Evolutionary conservation across 2,329 filamentous ascomycete species (phyloP).

Genomic region (Helminthosporium solani): DNA sequence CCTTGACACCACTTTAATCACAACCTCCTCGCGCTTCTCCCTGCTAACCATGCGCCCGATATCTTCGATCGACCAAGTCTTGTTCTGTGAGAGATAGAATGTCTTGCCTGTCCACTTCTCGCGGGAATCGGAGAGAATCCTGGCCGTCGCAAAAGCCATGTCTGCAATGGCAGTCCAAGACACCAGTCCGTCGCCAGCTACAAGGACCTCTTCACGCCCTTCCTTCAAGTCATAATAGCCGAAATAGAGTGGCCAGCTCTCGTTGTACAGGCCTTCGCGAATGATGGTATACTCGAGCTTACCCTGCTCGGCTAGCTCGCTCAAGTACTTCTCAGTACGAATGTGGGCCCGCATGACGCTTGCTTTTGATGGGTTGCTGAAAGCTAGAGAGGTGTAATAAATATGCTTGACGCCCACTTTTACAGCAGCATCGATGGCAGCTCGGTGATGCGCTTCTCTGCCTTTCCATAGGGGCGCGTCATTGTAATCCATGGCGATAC

Average conservation of each 20-base stretch:
- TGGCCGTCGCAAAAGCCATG: constrained; percentile 46
- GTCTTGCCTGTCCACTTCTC: constrained; percentile 40
- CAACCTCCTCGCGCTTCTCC: constrained; percentile 29
- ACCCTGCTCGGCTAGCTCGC: constrained; percentile 22
- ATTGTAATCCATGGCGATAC: constrained; percentile 48
- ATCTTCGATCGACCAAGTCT: constrained; percentile 27
- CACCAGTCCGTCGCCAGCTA: constrained; percentile 46
- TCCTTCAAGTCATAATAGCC: constrained; percentile 41
- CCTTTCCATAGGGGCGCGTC: constrained; percentile 45
- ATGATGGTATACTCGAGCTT: constrained; percentile 40
- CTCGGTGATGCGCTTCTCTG: constrained; percentile 48
- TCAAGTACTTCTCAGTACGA: constrained; percentile 47
- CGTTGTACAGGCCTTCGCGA: constrained; percentile 49
- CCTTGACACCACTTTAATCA: constrained; percentile 39
- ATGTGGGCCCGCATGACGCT: constrained; percentile 50
- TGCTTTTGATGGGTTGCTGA: constrained; percentile 44
- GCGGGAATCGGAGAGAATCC: constrained; percentile 36
- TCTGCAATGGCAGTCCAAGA: constrained; percentile 49
- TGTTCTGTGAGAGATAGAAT: constrained; percentile 41
- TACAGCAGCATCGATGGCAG: constrained; percentile 46
- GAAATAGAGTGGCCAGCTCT: constrained; percentile 51
- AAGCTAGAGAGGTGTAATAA: constrained; percentile 50
- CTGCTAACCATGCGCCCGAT: constrained; percentile 34
- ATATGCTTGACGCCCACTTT: constrained; percentile 47
- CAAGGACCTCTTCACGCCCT: constrained; percentile 43